phyloP scores from a whole-genome alignment of 163 green algal species.

The Scenedesmus sp. region DNA sequence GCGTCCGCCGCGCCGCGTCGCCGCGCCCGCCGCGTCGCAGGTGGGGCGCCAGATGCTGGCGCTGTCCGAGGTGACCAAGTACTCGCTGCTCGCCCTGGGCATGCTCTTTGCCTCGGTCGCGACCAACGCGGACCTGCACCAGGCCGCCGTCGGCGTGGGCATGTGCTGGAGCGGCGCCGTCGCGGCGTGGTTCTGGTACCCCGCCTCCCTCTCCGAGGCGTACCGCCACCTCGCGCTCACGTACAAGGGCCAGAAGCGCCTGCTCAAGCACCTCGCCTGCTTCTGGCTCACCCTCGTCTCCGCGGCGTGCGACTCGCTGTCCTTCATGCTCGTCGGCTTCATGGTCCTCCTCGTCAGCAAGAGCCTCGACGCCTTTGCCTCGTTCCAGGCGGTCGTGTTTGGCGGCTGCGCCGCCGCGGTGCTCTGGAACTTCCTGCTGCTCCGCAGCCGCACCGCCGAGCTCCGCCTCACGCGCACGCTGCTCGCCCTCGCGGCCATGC shows the following conservation, averaged over 20 bases:
- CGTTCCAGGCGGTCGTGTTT: slow-evolving; percentile 13
- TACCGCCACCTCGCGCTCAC: slow-evolving; percentile 5
- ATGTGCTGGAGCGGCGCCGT: neutral
- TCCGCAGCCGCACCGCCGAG: slow-evolving; percentile 1
- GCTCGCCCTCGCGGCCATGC: slow-evolving; percentile 3
- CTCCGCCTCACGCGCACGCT: slow-evolving; percentile 4
- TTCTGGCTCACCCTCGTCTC: slow-evolving; percentile 14
- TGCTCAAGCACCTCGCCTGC: slow-evolving; percentile 27
- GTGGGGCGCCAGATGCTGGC: slow-evolving; percentile 4
- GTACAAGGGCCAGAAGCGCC: neutral
- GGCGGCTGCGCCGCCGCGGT: slow-evolving; percentile 3
- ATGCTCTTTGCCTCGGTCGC: neutral
- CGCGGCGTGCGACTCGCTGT: neutral
- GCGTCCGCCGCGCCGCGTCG: too few species aligned
- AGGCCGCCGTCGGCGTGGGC: neutral
- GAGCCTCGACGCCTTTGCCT: neutral
- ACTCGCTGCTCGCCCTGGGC: neutral
- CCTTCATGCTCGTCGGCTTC: slow-evolving; percentile 12
- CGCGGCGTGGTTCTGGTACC: neutral
- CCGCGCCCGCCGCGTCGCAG: neutral
- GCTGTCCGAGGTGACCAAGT: neutral
- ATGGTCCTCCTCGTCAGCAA: neutral
- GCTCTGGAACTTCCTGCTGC: slow-evolving; percentile 15
- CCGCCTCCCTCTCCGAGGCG: neutral
- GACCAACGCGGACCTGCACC: neutral